Evolutionary conservation across 169 alveolate genomes (phyloP).

Genomic region (Babesia caballi): DNA sequence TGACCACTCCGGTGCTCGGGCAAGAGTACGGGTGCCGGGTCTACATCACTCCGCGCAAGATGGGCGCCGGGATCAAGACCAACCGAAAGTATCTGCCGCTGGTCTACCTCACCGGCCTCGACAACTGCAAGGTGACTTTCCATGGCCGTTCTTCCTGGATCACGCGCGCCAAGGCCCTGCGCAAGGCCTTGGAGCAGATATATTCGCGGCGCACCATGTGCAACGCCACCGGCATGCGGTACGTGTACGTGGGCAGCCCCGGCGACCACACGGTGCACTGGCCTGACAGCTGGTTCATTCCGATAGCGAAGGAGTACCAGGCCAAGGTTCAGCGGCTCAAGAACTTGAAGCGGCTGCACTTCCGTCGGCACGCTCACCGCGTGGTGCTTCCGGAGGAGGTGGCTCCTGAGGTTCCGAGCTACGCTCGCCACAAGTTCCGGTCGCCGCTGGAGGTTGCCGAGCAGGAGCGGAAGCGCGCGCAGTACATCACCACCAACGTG

Average conservation of each 20-base stretch:
- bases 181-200: constrained; percentile 72
- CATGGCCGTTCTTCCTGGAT: constrained; percentile 75
- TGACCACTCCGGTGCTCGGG: constrained; percentile 76
- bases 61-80: constrained; percentile 67
- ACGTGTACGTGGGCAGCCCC: constrained; percentile 67
- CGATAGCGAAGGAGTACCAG: constrained; percentile 72
- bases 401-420: constrained; percentile 66
- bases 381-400: constrained; percentile 70
- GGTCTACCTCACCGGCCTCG: constrained; percentile 73
- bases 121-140: constrained; percentile 69
- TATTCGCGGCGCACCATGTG: constrained; percentile 71
- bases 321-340: constrained; percentile 56
- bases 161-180: constrained; percentile 70
- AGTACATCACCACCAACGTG: constrained; percentile 30
- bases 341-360: constrained; percentile 49
- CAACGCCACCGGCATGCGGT: constrained; percentile 73
- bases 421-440: constrained; percentile 61
- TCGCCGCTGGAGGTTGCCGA: constrained; percentile 59
- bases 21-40: constrained; percentile 68
- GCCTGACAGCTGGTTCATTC: constrained; percentile 79
- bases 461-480: constrained; percentile 53
- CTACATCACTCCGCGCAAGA: constrained; percentile 58
- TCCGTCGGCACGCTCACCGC: constrained; percentile 50
- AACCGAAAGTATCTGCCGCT: constrained; percentile 72
- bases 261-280: constrained; percentile 78